Evolutionary conservation across 768 basidiomycete genomes (phyloP).

Genomic region (Phylloporus arenicola): DNA sequence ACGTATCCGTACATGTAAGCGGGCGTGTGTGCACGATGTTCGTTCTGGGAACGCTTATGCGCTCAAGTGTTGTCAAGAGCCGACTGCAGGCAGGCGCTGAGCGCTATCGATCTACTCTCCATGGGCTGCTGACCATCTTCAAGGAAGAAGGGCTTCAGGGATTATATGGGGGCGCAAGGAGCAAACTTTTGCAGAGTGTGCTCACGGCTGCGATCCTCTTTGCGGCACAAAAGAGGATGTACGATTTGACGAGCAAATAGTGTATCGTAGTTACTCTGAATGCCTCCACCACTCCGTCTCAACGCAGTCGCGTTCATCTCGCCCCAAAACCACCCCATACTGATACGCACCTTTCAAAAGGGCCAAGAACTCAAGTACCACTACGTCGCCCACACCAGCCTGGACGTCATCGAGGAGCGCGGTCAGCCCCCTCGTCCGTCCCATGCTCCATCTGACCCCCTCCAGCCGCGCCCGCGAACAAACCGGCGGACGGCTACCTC

Average conservation of each 20-base stretch:
- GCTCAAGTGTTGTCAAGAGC: conserved; percentile 61
- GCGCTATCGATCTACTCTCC: conserved; percentile 68
- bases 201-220: conserved; percentile 93
- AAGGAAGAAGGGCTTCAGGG: conserved; percentile 76
- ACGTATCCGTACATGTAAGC: conserved; percentile 76
- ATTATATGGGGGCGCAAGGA: conserved; percentile 79
- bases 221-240: conserved; percentile 79
- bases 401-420: conserved; percentile 91
- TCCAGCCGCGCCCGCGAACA: conserved; percentile 38
- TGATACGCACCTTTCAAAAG: conserved; percentile 67
- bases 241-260: conserved; percentile 57
- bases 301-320: conserved; percentile 86
- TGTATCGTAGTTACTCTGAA: neutral
- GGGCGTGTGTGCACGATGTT: neutral
- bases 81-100: conserved; percentile 70
- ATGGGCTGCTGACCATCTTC: conserved; percentile 75
- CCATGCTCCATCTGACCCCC: neutral
- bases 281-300: conserved; percentile 65
- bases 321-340: conserved; percentile 71
- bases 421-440: conserved; percentile 42
- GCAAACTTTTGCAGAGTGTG: conserved; percentile 88
- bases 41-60: neutral
- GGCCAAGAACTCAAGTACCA: conserved; percentile 74
- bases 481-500: conserved; percentile 73
- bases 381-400: conserved; percentile 84